Conservation (phyloP, 768 basidiomycete species). For the Boletus reticuloceps region DNA sequence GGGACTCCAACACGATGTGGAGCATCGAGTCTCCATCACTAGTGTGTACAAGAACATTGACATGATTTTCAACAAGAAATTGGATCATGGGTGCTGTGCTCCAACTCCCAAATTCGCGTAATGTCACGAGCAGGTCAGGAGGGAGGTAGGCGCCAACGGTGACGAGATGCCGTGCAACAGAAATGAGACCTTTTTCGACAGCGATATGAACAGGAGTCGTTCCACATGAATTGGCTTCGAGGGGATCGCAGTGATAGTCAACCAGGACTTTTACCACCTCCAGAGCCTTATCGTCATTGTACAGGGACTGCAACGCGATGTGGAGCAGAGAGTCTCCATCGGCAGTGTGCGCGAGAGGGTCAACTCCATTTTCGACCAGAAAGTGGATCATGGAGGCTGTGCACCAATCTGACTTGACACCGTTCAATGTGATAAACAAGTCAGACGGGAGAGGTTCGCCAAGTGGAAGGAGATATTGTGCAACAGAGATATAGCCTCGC, state of each 20-base stretch:
- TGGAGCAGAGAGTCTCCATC: neutral
- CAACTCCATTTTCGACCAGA: neutral
- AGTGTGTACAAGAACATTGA: neutral
- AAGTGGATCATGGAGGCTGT: neutral
- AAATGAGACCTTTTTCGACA: neutral
- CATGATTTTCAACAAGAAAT: neutral
- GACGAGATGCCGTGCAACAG: neutral
- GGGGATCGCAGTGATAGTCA: neutral
- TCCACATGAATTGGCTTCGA: neutral
- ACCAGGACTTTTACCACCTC: neutral
- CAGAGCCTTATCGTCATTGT: neutral
- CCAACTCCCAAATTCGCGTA: too few relatives aligned
- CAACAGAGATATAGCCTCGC: neutral
- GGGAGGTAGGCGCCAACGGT: neutral
- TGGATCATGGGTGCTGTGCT: neutral
- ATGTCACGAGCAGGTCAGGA: neutral
- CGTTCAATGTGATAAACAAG: neutral
- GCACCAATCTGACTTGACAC: too few relatives aligned
- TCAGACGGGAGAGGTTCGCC: neutral
- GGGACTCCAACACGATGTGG: neutral
- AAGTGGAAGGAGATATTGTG: neutral
- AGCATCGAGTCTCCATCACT: neutral
- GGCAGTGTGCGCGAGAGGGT: neutral
- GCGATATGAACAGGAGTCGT: neutral
- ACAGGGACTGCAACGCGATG: neutral